phyloP scores from a whole-genome alignment of 2,329 filamentous ascomycete genomes.

The Exophiala viscosa region DNA sequence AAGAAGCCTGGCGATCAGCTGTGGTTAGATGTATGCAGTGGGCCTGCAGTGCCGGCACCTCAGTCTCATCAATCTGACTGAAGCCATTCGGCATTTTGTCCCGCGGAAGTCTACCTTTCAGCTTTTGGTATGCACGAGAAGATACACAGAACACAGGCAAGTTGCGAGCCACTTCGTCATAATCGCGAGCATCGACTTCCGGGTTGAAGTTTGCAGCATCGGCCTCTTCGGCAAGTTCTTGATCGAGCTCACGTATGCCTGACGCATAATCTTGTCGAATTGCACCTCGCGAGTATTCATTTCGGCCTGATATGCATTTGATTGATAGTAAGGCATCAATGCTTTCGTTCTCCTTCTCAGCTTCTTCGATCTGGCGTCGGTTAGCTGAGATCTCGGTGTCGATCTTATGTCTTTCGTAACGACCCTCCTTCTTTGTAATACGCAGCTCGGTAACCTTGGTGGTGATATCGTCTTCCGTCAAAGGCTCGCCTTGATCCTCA shows the following conservation, averaged over 20 bases:
- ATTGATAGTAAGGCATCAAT: slow-evolving; percentile 34
- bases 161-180: slow-evolving; percentile 52
- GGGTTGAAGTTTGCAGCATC: slow-evolving; percentile 55
- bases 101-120: slow-evolving; percentile 53
- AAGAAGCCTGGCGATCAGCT: slow-evolving; percentile 43
- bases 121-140: slow-evolving; percentile 59
- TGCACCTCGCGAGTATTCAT: slow-evolving; percentile 51
- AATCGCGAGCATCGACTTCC: slow-evolving; percentile 54
- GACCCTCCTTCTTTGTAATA: slow-evolving; percentile 41
- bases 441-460: slow-evolving; percentile 45
- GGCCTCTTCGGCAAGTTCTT: slow-evolving; percentile 52
- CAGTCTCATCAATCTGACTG: slow-evolving; percentile 51
- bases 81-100: slow-evolving; percentile 56
- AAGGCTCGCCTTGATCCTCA: slow-evolving; percentile 28
- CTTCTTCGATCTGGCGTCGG: slow-evolving; percentile 29
- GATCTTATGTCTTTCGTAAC: slow-evolving; percentile 28
- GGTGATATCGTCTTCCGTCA: slow-evolving; percentile 41
- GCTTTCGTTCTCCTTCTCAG: slow-evolving; percentile 31
- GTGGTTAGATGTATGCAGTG: slow-evolving; percentile 60
- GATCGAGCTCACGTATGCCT: slow-evolving; percentile 59
- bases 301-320: slow-evolving; percentile 53
- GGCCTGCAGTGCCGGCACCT: slow-evolving; percentile 55
- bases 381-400: slow-evolving; percentile 34
- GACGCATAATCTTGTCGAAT: slow-evolving; percentile 59
- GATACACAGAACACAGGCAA: slow-evolving; percentile 65